Evolutionary conservation across 331 rosid genomes (phyloP), one percentile per base, ranked within the genome.

Genomic region (Prunus yedoensis): DNA sequence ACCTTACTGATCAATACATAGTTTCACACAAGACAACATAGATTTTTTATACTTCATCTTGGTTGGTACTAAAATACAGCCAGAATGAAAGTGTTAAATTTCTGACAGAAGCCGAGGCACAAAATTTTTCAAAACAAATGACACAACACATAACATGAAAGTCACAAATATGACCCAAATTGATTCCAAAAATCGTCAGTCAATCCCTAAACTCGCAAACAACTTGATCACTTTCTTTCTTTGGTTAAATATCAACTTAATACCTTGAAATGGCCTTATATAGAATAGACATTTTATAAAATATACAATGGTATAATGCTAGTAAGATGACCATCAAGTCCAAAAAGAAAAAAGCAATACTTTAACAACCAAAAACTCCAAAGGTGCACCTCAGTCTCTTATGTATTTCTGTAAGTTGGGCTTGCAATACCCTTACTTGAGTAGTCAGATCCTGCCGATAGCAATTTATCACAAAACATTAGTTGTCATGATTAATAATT

Each of bases 321-420:
- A 54, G 43, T 27, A 63, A 75, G 23, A 70, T 43, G 73, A 81
- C 76, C 65, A 72, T 60, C 65, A 81, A 81, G 80, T 83, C 81
- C 80, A 85, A 82, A 77, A 89, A 84, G 70, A 35, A 79, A 87
- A 88, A 85, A 56, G 86, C 80, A 84, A 85, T 84, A 89, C 84
- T 87, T 83, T 81, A 83, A 88, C 78, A 87, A 89, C 71, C 82
- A 89, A 91, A 83, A 83, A 83, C 87, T 83, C 87, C 87, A 73
- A 86, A 86, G 91, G 75, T 86, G 89, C 92, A 91, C 97, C 97
- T 91, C 89, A 91, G 87, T 86, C 91, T 87, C 85, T 82, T 89
- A 50, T 91, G 89, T 27, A 78, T 69, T 78, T 85, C 91, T 53
- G 86, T 41, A n/a, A 89, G 76, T 53, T 83, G 88, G 66, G 80